phyloP scores from a whole-genome alignment of 1,139 yeast genomes.

The Candida sanyaensis region DNA sequence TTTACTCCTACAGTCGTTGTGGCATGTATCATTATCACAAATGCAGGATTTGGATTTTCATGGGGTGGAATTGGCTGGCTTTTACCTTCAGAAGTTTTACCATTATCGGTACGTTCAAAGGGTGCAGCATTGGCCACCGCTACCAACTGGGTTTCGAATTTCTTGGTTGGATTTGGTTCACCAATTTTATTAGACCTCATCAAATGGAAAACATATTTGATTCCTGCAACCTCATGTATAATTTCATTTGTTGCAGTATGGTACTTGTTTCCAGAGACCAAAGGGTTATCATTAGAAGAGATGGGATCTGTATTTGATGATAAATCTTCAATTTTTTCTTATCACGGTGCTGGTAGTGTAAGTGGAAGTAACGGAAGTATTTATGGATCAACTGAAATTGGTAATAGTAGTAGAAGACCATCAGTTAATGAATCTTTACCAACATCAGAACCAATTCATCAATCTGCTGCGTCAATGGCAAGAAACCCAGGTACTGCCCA shows the following conservation, averaged over 20 bases:
- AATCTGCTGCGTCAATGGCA: conserved; percentile 41
- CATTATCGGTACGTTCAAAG: conserved; percentile 83
- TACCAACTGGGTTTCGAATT: conserved; percentile 93
- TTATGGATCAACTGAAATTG: conserved; percentile 17
- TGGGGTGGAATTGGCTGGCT: conserved; percentile 99
- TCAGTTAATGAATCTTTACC: conserved; percentile 14
- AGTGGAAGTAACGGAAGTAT: conserved; percentile 9
- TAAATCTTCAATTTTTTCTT: conserved; percentile 44
- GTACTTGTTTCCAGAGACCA: conserved; percentile 54
- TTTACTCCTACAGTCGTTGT: conserved; percentile 77
- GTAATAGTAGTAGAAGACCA: conserved; percentile 23
- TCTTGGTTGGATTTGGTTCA: conserved; percentile 87
- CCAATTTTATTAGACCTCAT: conserved; percentile 80
- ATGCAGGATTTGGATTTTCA: conserved; percentile 82
- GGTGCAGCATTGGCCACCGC: conserved; percentile 93
- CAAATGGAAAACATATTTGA: conserved; percentile 77
- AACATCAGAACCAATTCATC: conserved; percentile 23
- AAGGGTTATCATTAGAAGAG: conserved; percentile 55
- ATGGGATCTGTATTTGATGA: conserved; percentile 57
- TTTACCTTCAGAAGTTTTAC: conserved; percentile 79
- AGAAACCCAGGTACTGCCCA: conserved; percentile 38
- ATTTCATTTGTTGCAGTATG: conserved; percentile 61
- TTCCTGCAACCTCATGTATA: conserved; percentile 78
- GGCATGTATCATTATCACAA: conserved; percentile 70
- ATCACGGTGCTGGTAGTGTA: conserved; percentile 33